phyloP scores from a whole-genome alignment of 2,329 filamentous ascomycete species.

The Talaromyces sp. region DNA sequence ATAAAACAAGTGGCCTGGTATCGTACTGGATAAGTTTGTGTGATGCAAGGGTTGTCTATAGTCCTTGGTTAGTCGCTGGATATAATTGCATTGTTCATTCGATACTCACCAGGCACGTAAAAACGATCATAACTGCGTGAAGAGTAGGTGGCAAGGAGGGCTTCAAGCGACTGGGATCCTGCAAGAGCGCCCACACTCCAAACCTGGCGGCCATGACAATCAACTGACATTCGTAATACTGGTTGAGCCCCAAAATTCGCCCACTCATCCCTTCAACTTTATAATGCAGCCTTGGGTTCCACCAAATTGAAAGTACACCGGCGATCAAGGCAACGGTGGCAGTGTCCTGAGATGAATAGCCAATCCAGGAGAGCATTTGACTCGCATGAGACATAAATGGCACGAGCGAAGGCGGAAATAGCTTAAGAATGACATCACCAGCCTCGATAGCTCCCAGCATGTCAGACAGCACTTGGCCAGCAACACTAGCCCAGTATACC shows the following conservation, averaged over 20 bases:
- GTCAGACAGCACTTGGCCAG: constrained; percentile 42
- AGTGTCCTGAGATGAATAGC: constrained; percentile 26
- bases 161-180: constrained; percentile 33
- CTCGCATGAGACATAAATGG: constrained; percentile 19
- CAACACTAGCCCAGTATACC: constrained; percentile 39
- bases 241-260: constrained; percentile 36
- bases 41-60: constrained; percentile 34
- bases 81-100: neutral
- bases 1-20: constrained; percentile 37
- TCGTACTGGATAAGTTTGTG: constrained; percentile 36
- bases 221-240: constrained; percentile 46
- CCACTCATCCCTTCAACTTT: constrained; percentile 40
- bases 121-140: constrained; percentile 36
- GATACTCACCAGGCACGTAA: constrained; percentile 34
- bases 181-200: constrained; percentile 40
- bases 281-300: constrained; percentile 44
- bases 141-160: constrained; percentile 27
- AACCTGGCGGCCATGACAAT: constrained; percentile 41
- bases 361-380: constrained; percentile 11
- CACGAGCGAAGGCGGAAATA: constrained; percentile 14
- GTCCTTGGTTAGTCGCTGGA: neutral
- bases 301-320: constrained; percentile 44
- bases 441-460: constrained; percentile 28
- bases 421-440: constrained; percentile 12
- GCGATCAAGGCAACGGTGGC: constrained; percentile 35